Evolutionary conservation across 148 eudicot genomes (phyloP), one percentile per base, ranked within the genome.

Genomic region (Vaccinium vitisidaea): DNA sequence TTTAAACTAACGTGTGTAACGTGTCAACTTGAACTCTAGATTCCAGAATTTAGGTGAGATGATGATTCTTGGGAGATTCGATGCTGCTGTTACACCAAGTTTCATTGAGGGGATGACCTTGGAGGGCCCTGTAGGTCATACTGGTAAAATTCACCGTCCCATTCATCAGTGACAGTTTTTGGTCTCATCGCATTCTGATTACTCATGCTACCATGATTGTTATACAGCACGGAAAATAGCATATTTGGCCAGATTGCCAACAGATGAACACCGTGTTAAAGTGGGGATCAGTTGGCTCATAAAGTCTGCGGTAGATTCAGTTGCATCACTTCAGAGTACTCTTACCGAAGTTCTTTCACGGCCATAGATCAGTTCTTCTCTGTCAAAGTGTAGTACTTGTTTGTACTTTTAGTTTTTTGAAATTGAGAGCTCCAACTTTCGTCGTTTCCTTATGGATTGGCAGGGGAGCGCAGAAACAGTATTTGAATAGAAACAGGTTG

Each of bases 31-130:
- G 55, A 23, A 19, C 32, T 39, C 30, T 89, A 97, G 99, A 92
- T 97, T 91, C 75, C 99, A 95, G 84, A 94, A 97, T 88, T 88
- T 97, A 83, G 99, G 99, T 69, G 99, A 97, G 93, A 97, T 97
- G 99, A 94, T 97, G 98, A 92, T 90, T 85, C 88, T 97, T 65
- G 99, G 99, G 88, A 95, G 92, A 86, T 86, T 79, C 56, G 98
- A 94, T 89, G 99, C 94, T 77, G 96, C 99, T 71, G 88, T 97
- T 78, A 85, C 98, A 69, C 98, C 99, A 81, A 94, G 94, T 89
- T 95, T 97, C 86, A 76, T 93, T 8, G 96, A 97, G 67, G 98
- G 98, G 54, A 83, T 97, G 77, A 97, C 98, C 23, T 87, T 97
- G 87, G 98, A 97, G 56, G 99, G 99, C 80, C 93, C 95, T 78